These are phyloP conservation scores for Multifurca ochricompacta DNA, from an alignment of 768 basidiomycete species.

Conservation along the genomic window DNA sequence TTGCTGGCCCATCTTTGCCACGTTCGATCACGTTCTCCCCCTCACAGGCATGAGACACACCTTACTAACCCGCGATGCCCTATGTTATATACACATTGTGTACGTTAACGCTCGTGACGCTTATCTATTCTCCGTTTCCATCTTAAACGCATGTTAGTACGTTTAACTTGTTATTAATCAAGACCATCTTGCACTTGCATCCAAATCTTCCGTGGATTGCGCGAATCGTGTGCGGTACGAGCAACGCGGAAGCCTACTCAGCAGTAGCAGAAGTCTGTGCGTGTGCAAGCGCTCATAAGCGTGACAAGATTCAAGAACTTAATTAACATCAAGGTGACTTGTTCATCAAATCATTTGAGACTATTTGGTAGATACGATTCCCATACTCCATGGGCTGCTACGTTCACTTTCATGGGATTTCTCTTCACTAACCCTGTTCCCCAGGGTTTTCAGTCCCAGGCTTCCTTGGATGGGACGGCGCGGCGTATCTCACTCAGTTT, in stretches of 20 bases:
- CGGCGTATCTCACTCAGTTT: too few species aligned
- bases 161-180: background rate
- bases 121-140: background rate
- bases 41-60: background rate
- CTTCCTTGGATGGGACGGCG: background rate
- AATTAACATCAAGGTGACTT: too few species aligned
- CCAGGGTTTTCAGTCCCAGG: background rate
- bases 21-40: conserved; percentile 8
- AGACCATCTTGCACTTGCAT: background rate
- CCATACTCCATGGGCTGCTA: background rate
- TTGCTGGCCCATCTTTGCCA: background rate
- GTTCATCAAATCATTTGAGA: background rate
- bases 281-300: conserved; percentile 4
- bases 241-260: background rate
- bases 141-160: background rate
- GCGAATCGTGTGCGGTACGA: conserved; percentile 4
- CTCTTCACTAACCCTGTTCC: background rate
- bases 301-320: too few species aligned
- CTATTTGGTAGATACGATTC: background rate
- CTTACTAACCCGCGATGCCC: background rate
- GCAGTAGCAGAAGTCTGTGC: background rate
- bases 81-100: background rate
- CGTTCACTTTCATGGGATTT: background rate
- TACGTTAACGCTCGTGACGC: background rate
- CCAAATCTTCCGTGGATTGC: background rate